phyloP scores from a whole-genome alignment of 495 filamentous ascomycete species.

The Xylaria intraflava region DNA sequence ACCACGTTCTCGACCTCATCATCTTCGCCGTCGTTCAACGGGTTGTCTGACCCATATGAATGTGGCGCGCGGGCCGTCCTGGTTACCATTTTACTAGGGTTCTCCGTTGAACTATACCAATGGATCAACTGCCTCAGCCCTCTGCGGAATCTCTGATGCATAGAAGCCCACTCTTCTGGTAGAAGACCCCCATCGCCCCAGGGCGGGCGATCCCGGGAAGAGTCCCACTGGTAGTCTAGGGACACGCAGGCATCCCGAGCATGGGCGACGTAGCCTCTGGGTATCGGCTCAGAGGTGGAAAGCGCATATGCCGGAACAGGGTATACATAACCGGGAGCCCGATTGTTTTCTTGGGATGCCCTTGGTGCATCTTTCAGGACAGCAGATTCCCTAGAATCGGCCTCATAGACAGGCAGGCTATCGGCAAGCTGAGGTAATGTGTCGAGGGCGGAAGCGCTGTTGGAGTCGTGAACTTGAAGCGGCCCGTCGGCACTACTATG shows the following conservation, averaged over 20 bases:
- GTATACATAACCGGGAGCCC: conserved; percentile 53
- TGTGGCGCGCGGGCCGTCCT: conserved; percentile 18
- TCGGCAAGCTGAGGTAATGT: conserved; percentile 17
- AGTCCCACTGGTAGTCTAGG: conserved; percentile 93
- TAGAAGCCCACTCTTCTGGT: conserved; percentile 89
- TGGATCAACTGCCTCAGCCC: conserved; percentile 68
- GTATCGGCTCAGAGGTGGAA: conserved; percentile 71
- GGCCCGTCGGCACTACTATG: conserved; percentile 12
- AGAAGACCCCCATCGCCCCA: conserved; percentile 86
- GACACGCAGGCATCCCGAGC: conserved; percentile 83
- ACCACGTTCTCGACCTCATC: conserved; percentile 67
- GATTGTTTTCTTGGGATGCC: conserved; percentile 6
- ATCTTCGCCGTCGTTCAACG: conserved; percentile 39
- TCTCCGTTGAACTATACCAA: conserved; percentile 61
- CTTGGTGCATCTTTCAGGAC: conserved; percentile 10
- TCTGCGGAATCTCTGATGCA: conserved; percentile 82
- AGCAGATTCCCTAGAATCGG: conserved; percentile 12
- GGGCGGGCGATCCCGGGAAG: conserved; percentile 62
- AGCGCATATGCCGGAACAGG: conserved; percentile 80
- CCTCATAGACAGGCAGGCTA: conserved; percentile 22
- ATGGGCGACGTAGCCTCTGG: conserved; percentile 80
- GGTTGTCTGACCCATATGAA: conserved; percentile 20
- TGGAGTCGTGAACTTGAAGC: conserved; percentile 10
- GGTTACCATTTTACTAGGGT: conserved; percentile 44
- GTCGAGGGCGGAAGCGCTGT: conserved; percentile 16